phyloP scores from a whole-genome alignment of 2,329 filamentous ascomycete species.

The Cryphonectria carpinicola region DNA sequence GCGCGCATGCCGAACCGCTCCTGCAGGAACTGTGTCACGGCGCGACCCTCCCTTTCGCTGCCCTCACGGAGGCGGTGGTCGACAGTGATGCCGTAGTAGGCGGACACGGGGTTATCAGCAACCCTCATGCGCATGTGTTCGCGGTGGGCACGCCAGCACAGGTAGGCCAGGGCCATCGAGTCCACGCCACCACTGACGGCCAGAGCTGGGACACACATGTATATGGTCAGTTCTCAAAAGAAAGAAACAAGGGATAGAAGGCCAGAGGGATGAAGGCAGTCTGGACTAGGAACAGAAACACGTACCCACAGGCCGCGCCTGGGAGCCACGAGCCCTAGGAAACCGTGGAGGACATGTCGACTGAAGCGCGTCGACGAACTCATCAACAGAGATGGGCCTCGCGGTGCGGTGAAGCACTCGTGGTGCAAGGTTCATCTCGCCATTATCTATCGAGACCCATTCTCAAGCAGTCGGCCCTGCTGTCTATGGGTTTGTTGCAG shows the following conservation, averaged over 20 bases:
- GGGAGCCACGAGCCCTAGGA: constrained; percentile 42
- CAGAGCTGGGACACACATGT: constrained; percentile 54
- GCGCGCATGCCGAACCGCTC: constrained; percentile 40
- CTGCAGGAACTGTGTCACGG: constrained; percentile 46
- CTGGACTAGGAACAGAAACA: constrained; percentile 15
- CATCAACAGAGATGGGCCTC: constrained; percentile 43
- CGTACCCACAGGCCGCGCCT: constrained; percentile 49
- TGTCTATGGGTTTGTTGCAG: too few species aligned
- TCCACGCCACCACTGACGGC: constrained; percentile 93
- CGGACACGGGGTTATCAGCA: constrained; percentile 48
- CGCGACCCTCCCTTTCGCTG: constrained; percentile 55
- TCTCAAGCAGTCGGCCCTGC: constrained; percentile 3
- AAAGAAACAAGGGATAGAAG: not conserved
- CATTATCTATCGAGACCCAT: constrained; percentile 35
- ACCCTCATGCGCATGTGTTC: constrained; percentile 43
- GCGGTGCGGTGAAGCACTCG: constrained; percentile 45
- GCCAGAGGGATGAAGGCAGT: not conserved
- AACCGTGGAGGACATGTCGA: constrained; percentile 56
- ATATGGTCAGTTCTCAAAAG: too few species aligned
- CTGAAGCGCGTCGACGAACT: constrained; percentile 55
- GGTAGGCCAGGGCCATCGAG: constrained; percentile 90
- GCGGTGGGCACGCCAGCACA: constrained; percentile 60
- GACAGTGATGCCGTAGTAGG: constrained; percentile 54
- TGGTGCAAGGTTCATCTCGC: constrained; percentile 44
- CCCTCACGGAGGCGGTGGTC: constrained; percentile 61